Evolutionary conservation across 495 filamentous ascomycete species (phyloP).

Genomic region (Xylaria intraflava): DNA sequence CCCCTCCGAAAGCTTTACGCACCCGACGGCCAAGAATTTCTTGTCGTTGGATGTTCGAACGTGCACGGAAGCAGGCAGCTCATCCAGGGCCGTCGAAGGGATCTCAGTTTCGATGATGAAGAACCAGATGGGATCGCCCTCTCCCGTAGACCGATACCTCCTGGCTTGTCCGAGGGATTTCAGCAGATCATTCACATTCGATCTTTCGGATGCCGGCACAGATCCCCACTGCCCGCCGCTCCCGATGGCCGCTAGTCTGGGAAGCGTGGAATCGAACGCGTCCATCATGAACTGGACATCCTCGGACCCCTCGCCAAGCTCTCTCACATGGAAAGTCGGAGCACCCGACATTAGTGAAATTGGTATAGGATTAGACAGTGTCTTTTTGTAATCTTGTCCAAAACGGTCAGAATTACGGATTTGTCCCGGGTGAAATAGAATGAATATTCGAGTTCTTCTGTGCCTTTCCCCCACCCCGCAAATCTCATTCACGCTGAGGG

Average conservation of each 20-base stretch:
- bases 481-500: too few relatives aligned
- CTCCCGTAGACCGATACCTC: not conserved
- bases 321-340: slow-evolving; percentile 2
- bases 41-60: not conserved
- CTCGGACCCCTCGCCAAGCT: not conserved
- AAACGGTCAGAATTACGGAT: too few relatives aligned
- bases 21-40: not conserved
- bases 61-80: not conserved
- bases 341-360: not conserved
- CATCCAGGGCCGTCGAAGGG: not conserved
- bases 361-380: not conserved
- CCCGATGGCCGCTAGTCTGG: not conserved
- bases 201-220: not conserved
- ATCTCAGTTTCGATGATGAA: slow-evolving; percentile 7
- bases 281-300: slow-evolving; percentile 1
- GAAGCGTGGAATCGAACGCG: slow-evolving; percentile 2
- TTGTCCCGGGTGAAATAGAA: too few relatives aligned
- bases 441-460: too few relatives aligned
- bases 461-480: too few relatives aligned
- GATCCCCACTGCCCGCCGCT: slow-evolving; percentile 3
- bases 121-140: not conserved
- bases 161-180: not conserved
- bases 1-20: slow-evolving; percentile 2
- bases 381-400: not conserved
- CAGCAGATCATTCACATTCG: not conserved